Evolutionary conservation across 106 monocot genomes (phyloP).

Genomic region (Chionographis japonica): DNA sequence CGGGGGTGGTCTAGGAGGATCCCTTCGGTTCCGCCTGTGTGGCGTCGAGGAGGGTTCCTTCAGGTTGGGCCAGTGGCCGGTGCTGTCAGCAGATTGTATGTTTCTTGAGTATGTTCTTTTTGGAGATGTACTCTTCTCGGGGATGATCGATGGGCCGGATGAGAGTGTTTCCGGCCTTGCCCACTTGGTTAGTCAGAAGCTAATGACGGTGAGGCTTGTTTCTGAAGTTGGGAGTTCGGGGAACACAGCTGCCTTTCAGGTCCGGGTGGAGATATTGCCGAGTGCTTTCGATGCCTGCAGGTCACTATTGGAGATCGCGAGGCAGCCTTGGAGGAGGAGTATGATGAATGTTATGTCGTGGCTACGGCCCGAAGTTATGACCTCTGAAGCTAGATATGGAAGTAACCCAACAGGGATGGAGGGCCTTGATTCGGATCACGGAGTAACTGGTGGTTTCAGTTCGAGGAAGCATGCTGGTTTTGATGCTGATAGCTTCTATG

Average conservation of each 20-base stretch:
- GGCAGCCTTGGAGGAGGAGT: conserved; percentile 88
- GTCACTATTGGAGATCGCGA: conserved; percentile 55
- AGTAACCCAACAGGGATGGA: conserved; percentile 13
- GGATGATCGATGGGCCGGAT: conserved; percentile 79
- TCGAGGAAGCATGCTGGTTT: conserved; percentile 45
- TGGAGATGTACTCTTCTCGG: conserved; percentile 46
- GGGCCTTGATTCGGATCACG: background rate
- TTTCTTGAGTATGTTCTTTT: conserved; percentile 45
- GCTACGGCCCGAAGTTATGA: conserved; percentile 81
- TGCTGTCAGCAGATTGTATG: conserved; percentile 46
- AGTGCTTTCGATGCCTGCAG: conserved; percentile 63
- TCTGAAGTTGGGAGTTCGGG: conserved; percentile 18
- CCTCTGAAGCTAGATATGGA: conserved; percentile 68
- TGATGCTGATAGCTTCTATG: conserved; percentile 69
- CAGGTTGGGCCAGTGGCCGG: conserved; percentile 76
- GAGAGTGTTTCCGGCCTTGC: conserved; percentile 79
- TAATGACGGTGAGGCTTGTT: conserved; percentile 49
- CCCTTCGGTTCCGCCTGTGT: conserved; percentile 51
- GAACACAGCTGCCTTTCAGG: conserved; percentile 33
- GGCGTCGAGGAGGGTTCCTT: conserved; percentile 48
- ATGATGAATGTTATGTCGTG: conserved; percentile 86
- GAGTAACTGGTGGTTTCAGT: conserved; percentile 11
- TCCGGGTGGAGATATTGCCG: conserved; percentile 67
- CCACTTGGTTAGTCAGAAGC: conserved; percentile 64
- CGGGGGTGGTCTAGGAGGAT: conserved; percentile 19